Conservation (phyloP, 257 asterid species). For the Misopates orontium region DNA sequence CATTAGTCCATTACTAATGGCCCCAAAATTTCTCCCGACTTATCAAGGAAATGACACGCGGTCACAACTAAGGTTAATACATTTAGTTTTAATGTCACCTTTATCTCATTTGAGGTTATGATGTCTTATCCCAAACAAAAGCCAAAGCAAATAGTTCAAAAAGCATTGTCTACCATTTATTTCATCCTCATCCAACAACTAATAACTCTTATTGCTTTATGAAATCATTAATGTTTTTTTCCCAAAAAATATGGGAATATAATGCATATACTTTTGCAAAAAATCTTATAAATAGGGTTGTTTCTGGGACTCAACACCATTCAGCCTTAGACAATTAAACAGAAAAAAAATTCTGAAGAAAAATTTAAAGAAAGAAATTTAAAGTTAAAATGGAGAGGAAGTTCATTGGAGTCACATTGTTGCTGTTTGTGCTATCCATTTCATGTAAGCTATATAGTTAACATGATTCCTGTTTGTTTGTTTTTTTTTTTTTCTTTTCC, state of each 20-base stretch:
- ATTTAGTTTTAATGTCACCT: too few species aligned
- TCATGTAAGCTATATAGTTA: conserved; percentile 12
- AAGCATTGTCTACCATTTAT: background rate
- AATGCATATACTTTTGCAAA: background rate
- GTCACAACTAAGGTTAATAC: too few species aligned
- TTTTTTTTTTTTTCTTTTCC: too few species aligned
- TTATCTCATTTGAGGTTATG: too few species aligned
- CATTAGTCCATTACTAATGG: too few species aligned
- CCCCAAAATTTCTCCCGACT: too few species aligned
- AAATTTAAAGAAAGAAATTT: background rate
- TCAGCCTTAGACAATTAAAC: background rate
- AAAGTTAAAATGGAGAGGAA: conserved; percentile 20
- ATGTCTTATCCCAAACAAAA: too few species aligned
- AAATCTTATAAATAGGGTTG: conserved; percentile 14
- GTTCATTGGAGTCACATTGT: conserved; percentile 5
- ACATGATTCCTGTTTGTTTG: too few species aligned
- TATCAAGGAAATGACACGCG: too few species aligned
- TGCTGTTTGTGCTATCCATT: conserved; percentile 21
- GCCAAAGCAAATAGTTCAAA: background rate
- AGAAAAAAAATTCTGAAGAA: too few species aligned
- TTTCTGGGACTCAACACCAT: background rate
- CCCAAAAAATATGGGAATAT: background rate
- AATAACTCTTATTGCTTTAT: background rate
- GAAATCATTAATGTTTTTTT: background rate
- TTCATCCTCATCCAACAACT: background rate